Evolutionary conservation across 495 filamentous ascomycete genomes (phyloP).

Genomic region (Trichocladium uniseriatum): DNA sequence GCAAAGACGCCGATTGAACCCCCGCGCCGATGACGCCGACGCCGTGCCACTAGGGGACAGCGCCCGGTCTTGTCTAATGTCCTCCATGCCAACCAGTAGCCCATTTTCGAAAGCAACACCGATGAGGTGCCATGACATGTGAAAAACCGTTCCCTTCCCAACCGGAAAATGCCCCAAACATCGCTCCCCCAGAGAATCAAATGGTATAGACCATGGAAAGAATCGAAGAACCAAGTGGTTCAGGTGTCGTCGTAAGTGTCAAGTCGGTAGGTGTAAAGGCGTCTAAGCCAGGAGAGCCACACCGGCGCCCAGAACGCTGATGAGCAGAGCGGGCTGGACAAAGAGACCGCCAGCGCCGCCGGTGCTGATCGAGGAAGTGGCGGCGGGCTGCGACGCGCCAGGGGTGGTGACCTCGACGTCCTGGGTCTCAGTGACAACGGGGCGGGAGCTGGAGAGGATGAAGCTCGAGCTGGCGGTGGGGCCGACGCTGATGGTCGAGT

Average conservation of each 20-base stretch:
- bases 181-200: conserved; percentile 17
- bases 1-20: conserved; percentile 5
- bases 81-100: conserved; percentile 23
- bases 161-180: conserved; percentile 21
- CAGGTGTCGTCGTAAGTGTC: background rate
- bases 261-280: background rate
- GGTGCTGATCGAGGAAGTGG: conserved; percentile 19
- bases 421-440: conserved; percentile 16
- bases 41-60: background rate
- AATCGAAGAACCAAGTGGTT: conserved; percentile 3
- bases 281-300: conserved; percentile 35
- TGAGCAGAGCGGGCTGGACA: conserved; percentile 33
- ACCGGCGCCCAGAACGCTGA: conserved; percentile 34
- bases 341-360: conserved; percentile 28
- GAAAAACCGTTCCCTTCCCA: conserved; percentile 4
- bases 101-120: conserved; percentile 8
- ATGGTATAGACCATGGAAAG: conserved; percentile 5
- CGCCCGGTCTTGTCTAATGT: conserved; percentile 11
- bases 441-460: conserved; percentile 18
- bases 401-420: background rate
- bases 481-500: conserved; percentile 27
- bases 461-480: conserved; percentile 25
- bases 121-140: conserved; percentile 12
- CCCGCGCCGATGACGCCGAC: conserved; percentile 3
- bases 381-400: conserved; percentile 1